A percentile compares a stretch with the other conserved stretches of the same genome.
phyloP scores from a whole-genome alignment of 2,329 filamentous ascomycete species.

The Trichoderma asperellum region DNA sequence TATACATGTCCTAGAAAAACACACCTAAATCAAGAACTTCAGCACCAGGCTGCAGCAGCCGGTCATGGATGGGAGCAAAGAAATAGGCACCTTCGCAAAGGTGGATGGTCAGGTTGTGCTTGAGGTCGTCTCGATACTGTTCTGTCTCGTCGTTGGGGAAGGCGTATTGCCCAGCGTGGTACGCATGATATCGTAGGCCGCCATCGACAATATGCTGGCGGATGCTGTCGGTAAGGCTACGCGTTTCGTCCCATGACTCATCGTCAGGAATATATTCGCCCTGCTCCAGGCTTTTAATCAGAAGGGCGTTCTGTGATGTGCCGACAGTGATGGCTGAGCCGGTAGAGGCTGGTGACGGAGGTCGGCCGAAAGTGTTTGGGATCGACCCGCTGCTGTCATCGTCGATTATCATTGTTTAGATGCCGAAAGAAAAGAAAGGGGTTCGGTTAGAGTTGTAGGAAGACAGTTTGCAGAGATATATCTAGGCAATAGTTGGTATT shows the following conservation, averaged over 20 bases:
- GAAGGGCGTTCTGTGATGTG: slow-evolving; percentile 37
- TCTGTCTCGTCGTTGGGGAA: slow-evolving; percentile 51
- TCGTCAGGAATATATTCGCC: slow-evolving; percentile 36
- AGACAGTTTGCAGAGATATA: background rate
- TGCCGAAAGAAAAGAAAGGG: background rate
- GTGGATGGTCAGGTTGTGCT: slow-evolving; percentile 46
- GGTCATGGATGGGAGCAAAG: slow-evolving; percentile 48
- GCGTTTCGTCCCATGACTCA: slow-evolving; percentile 41
- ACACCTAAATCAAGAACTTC: slow-evolving; percentile 54
- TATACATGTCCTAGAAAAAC: slow-evolving; percentile 29
- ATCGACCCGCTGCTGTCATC: slow-evolving; percentile 20
- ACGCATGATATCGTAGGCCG: slow-evolving; percentile 47
- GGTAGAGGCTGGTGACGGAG: slow-evolving; percentile 38
- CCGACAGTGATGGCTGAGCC: slow-evolving; percentile 41
- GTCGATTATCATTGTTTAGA: slow-evolving; percentile 7
- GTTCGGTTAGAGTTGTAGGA: background rate
- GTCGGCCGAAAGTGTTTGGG: slow-evolving; percentile 17
- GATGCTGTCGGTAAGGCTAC: slow-evolving; percentile 49
- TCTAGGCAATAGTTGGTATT: background rate
- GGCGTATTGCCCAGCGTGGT: slow-evolving; percentile 48
- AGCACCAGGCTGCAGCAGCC: slow-evolving; percentile 45
- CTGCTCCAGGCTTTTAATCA: slow-evolving; percentile 42
- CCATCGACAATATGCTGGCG: slow-evolving; percentile 50
- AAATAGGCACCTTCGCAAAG: slow-evolving; percentile 48
- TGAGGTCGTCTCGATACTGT: slow-evolving; percentile 48